phyloP scores from a whole-genome alignment of 768 basidiomycete genomes.

The Kwoniella botswanensis region DNA sequence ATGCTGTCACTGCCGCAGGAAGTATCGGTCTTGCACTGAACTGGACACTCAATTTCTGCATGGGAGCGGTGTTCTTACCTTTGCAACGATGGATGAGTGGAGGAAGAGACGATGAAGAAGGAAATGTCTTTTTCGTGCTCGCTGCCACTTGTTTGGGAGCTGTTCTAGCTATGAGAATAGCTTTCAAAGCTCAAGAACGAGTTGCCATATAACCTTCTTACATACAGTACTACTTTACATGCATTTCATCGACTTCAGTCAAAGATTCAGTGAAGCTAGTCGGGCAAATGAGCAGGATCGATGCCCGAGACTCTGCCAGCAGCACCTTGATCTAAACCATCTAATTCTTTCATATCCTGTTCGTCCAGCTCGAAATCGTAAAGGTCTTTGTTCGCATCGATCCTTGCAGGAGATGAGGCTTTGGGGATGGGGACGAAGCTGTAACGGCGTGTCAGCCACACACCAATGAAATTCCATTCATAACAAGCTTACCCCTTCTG shows the following conservation, averaged over 20 bases:
- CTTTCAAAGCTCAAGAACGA: slow-evolving; percentile 18
- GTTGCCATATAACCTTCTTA: not conserved
- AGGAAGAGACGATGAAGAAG: slow-evolving; percentile 32
- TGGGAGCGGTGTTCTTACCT: slow-evolving; percentile 46
- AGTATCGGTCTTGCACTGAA: slow-evolving; percentile 75
- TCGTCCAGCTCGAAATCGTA: slow-evolving; percentile 31
- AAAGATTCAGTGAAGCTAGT: slow-evolving; percentile 5
- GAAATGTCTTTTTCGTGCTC: slow-evolving; percentile 48
- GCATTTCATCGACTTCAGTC: not conserved
- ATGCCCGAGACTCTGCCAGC: slow-evolving; percentile 26
- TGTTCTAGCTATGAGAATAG: slow-evolving; percentile 18
- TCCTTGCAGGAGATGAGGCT: slow-evolving; percentile 16
- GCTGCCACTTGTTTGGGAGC: slow-evolving; percentile 29
- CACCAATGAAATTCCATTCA: no score
- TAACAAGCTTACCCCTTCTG: slow-evolving; percentile 60
- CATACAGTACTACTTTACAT: not conserved
- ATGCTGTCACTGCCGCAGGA: slow-evolving; percentile 78
- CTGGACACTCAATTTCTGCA: slow-evolving; percentile 47
- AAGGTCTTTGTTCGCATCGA: slow-evolving; percentile 20
- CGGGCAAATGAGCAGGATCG: slow-evolving; percentile 22
- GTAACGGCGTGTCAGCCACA: not conserved
- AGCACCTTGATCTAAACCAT: slow-evolving; percentile 24
- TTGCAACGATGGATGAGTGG: slow-evolving; percentile 41
- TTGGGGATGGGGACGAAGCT: slow-evolving; percentile 31
- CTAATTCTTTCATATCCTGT: slow-evolving; percentile 29